Base-by-base conservation (phyloP, 179 eudicot genomes). In the Silene coronaria region DNA sequence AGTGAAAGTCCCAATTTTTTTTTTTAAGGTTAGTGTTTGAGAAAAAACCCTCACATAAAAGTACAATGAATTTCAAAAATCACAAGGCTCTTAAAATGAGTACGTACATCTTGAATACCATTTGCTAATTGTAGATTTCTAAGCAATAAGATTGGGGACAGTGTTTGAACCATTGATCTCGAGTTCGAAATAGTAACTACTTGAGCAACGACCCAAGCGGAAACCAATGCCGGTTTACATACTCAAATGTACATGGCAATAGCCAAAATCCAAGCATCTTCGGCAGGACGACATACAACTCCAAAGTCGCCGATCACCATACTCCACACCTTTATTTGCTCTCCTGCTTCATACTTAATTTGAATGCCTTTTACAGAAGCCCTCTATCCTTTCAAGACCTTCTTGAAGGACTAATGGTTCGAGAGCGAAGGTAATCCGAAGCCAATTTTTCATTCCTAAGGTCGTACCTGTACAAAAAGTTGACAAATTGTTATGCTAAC, bases 361-460 rank as follows among this genome's bases (percentile, higher is more conserved):
- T 9, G 83, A 81, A 79, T 87, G 86, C 79, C 87, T 86, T 24
- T 60, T 62, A 74, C 70, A 86, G 73, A 87, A 87, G 13, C 79
- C 80, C 80, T 80, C 83, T 4, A 87, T 74, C 77, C 88, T 83
- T 53, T 75, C 82, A 74, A 87, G 86, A 32, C 86, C 90, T 1
- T 89, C 87, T 79, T 75, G 76, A 7, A 89, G 89, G 32, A 75
- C 42, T 10, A 80, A 70, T 72, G 86, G 87, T 28, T 84, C 92
- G 6, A 78, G 61, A 16, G 88, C 90, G 51, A 84, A 87, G 1
- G 87, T 77, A 23, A 89, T 24, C 2, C 89, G 87, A 30, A 89
- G 38, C 92, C 92, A 89, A 55, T 87, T 84, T 80, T 82, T 82
- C 82, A 83, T 34, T 42, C 88, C 88, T 19, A 86, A 32, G 10